Conservation (phyloP, 2,329 filamentous ascomycete genomes). For the Trichophyton equinum region DNA sequence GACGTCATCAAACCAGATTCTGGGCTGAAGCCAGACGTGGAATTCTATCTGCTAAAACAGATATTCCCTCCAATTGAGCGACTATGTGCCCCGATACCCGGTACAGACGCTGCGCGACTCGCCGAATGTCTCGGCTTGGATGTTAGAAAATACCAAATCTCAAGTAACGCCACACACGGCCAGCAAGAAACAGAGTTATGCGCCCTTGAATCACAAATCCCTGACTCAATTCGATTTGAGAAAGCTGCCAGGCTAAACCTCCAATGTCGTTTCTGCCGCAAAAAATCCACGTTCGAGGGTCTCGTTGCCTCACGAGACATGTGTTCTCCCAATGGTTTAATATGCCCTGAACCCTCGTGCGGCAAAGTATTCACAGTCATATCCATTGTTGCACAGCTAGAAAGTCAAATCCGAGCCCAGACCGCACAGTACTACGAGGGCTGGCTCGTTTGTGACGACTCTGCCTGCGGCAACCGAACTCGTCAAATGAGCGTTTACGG, state of each 20-base stretch:
- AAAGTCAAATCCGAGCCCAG: conserved; percentile 65
- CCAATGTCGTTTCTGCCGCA: conserved; percentile 69
- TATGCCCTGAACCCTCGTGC: conserved; percentile 56
- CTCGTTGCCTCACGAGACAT: conserved; percentile 46
- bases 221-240: conserved; percentile 78
- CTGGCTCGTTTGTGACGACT: conserved; percentile 82
- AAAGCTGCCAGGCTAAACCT: conserved; percentile 65
- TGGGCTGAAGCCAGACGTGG: conserved; percentile 73
- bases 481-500: conserved; percentile 91
- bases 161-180: conserved; percentile 41
- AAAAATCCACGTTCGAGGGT: conserved; percentile 62
- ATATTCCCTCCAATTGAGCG: conserved; percentile 96
- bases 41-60: conserved; percentile 97
- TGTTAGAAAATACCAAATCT: conserved; percentile 70
- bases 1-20: conserved; percentile 70
- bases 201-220: conserved; percentile 86
- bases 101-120: conserved; percentile 78
- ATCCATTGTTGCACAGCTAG: conserved; percentile 72
- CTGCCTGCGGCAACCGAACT: conserved; percentile 73
- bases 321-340: conserved; percentile 61
- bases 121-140: conserved; percentile 92
- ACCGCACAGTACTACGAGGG: conserved; percentile 82
- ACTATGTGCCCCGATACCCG: conserved; percentile 87
- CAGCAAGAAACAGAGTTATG: conserved; percentile 59
- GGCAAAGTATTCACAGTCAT: conserved; percentile 53